Percentiles rank a stretch among this genome's conserved stretches.
These are phyloP conservation scores for Phytophthora idaei DNA, from an alignment of 352 stramenopile genomes.

Conservation along the genomic window DNA sequence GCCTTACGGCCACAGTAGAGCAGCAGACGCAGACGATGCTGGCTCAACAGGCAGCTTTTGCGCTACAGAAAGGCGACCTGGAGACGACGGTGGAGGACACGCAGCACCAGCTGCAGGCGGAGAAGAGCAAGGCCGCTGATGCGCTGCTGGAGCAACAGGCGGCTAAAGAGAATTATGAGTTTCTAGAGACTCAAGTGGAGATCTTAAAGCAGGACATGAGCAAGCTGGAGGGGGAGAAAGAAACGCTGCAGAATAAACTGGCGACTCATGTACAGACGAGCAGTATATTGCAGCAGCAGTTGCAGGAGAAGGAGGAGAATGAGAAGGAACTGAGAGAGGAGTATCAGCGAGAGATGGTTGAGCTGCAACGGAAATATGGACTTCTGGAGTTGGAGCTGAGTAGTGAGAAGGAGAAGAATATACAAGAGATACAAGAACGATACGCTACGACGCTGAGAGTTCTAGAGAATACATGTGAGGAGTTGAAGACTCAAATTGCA, in stretches of 20 bases:
- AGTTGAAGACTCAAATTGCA: constrained; percentile 12
- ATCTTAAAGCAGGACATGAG: constrained; percentile 28
- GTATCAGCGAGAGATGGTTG: constrained; percentile 7
- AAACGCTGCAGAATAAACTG: constrained; percentile 14
- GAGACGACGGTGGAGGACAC: constrained; percentile 31
- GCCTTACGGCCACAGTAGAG: constrained; percentile 26
- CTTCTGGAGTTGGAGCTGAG: constrained; percentile 19
- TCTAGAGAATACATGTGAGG: constrained; percentile 11
- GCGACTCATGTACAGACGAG: constrained; percentile 31
- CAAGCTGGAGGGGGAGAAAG: constrained; percentile 18
- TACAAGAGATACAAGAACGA: constrained; percentile 9
- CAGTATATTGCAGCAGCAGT: constrained; percentile 35
- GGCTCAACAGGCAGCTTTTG: constrained; percentile 24
- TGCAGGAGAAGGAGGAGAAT: constrained; percentile 30
- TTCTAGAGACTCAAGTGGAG: constrained; percentile 31
- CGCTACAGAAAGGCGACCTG: constrained; percentile 24
- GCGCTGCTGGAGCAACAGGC: constrained; percentile 26
- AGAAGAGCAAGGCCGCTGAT: constrained; percentile 20
- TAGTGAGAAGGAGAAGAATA: constrained; percentile 16
- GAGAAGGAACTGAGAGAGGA: constrained; percentile 7
- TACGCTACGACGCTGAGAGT: constrained; percentile 9
- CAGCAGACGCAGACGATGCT: constrained; percentile 32
- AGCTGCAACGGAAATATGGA: constrained; percentile 19
- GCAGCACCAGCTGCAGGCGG: constrained; percentile 15
- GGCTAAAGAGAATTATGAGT: constrained; percentile 29